Evolutionary conservation across 2,329 filamentous ascomycete genomes (phyloP).

Genomic region (Fusarium setosum): DNA sequence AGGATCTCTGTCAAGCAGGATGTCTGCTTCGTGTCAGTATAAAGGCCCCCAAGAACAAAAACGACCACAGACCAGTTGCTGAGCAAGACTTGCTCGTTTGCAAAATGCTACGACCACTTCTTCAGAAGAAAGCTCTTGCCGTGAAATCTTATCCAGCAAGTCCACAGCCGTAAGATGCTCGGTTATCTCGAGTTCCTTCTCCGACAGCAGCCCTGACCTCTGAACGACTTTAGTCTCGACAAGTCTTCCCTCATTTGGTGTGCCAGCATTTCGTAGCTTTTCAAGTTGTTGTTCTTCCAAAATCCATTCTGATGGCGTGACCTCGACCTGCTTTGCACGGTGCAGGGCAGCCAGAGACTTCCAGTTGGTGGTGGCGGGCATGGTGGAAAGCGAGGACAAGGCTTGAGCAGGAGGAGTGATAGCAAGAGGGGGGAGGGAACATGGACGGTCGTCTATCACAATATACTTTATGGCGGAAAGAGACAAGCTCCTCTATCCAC

Average conservation of each 20-base stretch:
- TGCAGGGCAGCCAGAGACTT: conserved; percentile 33
- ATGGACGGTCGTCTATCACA: neutral
- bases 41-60: rapidly evolving
- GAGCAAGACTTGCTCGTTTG: conserved; percentile 37
- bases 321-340: conserved; percentile 24
- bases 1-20: conserved; percentile 35
- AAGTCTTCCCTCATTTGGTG: conserved; percentile 9
- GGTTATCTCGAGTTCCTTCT: conserved; percentile 24
- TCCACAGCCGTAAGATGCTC: conserved; percentile 28
- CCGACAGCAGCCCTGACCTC: conserved; percentile 21
- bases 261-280: neutral
- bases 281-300: conserved; percentile 15
- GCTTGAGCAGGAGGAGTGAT: neutral
- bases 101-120: conserved; percentile 34
- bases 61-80: conserved; percentile 29
- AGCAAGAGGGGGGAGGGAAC: neutral
- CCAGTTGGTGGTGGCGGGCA: conserved; percentile 32
- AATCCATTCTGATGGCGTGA: conserved; percentile 26
- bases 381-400: neutral
- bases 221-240: conserved; percentile 24
- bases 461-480: neutral
- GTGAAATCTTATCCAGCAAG: conserved; percentile 21
- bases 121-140: conserved; percentile 26
- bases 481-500: neutral
- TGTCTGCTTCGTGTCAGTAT: conserved; percentile 10